Evolutionary conservation across 106 monocot species (phyloP), one percentile per base, ranked within the genome.

Genomic region (Xerophyta viscosa): DNA sequence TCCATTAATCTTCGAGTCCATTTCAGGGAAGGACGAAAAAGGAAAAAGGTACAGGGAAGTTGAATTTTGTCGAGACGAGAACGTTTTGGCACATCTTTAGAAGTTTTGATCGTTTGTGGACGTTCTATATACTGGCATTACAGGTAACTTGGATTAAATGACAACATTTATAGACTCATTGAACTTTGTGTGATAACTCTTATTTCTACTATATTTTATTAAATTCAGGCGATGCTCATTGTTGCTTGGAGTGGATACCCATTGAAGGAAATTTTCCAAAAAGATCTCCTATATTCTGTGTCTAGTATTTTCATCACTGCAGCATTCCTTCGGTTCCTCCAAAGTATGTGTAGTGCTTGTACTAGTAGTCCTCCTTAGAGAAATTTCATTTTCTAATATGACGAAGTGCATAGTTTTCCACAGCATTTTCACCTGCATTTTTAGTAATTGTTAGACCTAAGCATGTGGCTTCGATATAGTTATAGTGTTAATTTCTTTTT

Each of bases 91-190:
- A 99, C 30, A 80, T 91, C 29, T 99, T 83, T 60, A 52, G 98
- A 66, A 99, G 98, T 65, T 99, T 99, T 79, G 98, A 99, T 70
- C 90, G 98, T 13, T 41, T 99, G 60, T 99, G 98, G 98, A 99
- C 90, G 4, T 99, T 99, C 45, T 86, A 90, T 69, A 45, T 68
- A 17, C 31, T 99, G 27, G 86, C 80, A 43, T 58, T 99, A 5
- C 98, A 99, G 90, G 98, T 99, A 64, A 23, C 66, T 57, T 37
- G 51, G 18, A 43, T 1, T 36, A 6, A 5, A 36, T 36, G n/a
- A n/a, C n/a, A n/a, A n/a, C n/a, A n/a, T n/a, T n/a, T n/a, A n/a
- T n/a, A n/a, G n/a, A n/a, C n/a, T n/a, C n/a, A n/a, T n/a, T n/a
- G n/a, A n/a, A n/a, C n/a, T n/a, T 36, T 11, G 11, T 6, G 33